Evolutionary conservation across 2,329 filamentous ascomycete species (phyloP).

Genomic region (Colletotrichum incanum): DNA sequence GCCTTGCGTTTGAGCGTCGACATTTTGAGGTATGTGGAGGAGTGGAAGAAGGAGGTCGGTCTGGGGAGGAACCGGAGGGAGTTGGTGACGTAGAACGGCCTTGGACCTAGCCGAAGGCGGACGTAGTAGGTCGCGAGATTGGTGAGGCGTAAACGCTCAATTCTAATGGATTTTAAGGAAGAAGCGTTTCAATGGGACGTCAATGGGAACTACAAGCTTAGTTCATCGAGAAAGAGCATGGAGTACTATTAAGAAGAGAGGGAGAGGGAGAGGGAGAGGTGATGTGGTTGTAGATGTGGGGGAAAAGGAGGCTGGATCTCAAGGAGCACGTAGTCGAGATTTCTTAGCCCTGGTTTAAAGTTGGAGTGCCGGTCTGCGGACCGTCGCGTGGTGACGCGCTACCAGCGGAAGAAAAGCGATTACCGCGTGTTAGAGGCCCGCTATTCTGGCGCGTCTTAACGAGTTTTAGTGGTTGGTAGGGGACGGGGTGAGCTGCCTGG

Average conservation of each 20-base stretch:
- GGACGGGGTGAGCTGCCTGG: constrained; percentile 20
- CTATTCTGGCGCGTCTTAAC: constrained; percentile 33
- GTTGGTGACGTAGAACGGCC: constrained; percentile 14
- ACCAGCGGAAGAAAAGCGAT: constrained; percentile 13
- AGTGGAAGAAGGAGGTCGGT: background rate
- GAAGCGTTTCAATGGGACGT: constrained; percentile 17
- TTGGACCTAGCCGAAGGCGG: constrained; percentile 18
- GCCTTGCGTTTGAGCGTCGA: constrained; percentile 79
- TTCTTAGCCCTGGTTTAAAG: constrained; percentile 21
- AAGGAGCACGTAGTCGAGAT: constrained; percentile 26
- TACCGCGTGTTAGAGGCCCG: constrained; percentile 30
- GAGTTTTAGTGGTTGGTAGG: constrained; percentile 28
- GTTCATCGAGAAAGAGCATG: background rate
- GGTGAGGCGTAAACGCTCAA: constrained; percentile 12
- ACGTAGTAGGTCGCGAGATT: constrained; percentile 4
- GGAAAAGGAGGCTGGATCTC: constrained; percentile 19
- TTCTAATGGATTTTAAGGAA: constrained; percentile 2
- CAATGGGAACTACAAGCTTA: background rate
- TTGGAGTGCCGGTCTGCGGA: constrained; percentile 33
- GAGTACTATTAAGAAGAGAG: background rate
- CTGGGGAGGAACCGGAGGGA: background rate
- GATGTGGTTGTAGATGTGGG: constrained; percentile 3
- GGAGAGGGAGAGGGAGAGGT: background rate
- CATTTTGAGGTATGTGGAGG: constrained; percentile 54
- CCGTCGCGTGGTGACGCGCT: constrained; percentile 40